These are phyloP conservation scores for Gigaspora rosea DNA, from an alignment of 192 early-diverging fungal genomes.

Conservation along the genomic window DNA sequence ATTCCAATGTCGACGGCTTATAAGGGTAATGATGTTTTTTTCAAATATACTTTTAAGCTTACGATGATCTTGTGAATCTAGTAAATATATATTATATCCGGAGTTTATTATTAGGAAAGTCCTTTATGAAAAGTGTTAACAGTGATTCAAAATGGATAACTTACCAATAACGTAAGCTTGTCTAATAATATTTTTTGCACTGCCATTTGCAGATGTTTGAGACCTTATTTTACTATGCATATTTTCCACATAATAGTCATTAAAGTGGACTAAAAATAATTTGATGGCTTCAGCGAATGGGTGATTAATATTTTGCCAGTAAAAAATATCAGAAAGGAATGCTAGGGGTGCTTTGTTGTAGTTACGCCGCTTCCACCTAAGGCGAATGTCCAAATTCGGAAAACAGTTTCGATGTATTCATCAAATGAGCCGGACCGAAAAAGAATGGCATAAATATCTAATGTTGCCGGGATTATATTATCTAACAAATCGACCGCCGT, in stretches of 20 bases:
- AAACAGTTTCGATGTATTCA: background rate
- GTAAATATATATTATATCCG: too few species aligned
- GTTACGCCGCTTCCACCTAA: background rate
- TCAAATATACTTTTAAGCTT: too few species aligned
- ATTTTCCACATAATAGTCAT: background rate
- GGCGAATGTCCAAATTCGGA: background rate
- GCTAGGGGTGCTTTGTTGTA: background rate
- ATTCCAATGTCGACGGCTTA: too few species aligned
- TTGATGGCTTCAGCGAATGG: background rate
- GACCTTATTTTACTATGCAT: background rate
- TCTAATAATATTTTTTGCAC: background rate
- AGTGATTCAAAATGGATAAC: too few species aligned
- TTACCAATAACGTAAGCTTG: background rate
- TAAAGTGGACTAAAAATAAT: background rate
- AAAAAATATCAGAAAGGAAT: background rate
- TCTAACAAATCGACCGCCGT: background rate
- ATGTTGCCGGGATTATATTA: background rate
- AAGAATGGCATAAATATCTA: background rate
- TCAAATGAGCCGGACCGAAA: background rate
- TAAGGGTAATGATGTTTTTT: too few species aligned
- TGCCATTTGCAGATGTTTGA: background rate
- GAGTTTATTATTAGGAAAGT: too few species aligned
- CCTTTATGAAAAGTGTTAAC: too few species aligned
- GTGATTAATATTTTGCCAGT: background rate
- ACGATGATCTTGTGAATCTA: too few species aligned